Evolutionary conservation across 331 rosid genomes (phyloP).

Genomic region (Ulmus americana): DNA sequence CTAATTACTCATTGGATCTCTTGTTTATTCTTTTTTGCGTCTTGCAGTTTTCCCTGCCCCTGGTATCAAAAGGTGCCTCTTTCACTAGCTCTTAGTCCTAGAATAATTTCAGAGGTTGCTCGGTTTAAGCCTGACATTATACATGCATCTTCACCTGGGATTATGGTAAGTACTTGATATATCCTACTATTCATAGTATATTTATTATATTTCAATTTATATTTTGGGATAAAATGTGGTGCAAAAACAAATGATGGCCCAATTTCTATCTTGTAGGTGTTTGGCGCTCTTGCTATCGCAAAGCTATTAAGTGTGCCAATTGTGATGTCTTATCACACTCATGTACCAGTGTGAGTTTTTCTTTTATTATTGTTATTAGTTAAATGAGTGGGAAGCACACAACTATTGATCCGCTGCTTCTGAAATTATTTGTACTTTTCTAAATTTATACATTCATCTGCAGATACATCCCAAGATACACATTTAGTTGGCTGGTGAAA

Average conservation of each 20-base stretch:
- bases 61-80: constrained; percentile 95
- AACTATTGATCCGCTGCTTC: not conserved
- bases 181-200: constrained; percentile 5
- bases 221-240: not conserved
- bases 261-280: constrained; percentile 53
- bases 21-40: not conserved
- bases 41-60: constrained; percentile 84
- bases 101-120: constrained; percentile 95
- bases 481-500: constrained; percentile 96
- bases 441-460: constrained; percentile 9
- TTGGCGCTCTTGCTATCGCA: constrained; percentile 87
- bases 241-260: constrained; percentile 14
- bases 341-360: constrained; percentile 80
- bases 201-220: constrained; percentile 1
- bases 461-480: constrained; percentile 95
- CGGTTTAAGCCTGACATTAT: constrained; percentile 95
- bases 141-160: constrained; percentile 98
- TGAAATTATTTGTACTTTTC: not conserved
- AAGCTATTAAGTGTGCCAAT: constrained; percentile 80
- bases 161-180: constrained; percentile 55
- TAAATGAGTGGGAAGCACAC: constrained; percentile 2
- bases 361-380: not conserved
- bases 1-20: not conserved
- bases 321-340: constrained; percentile 98
- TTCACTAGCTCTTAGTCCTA: constrained; percentile 95